Evolutionary conservation across 495 filamentous ascomycete genomes (phyloP).

Genomic region (Xylaria sp.): DNA sequence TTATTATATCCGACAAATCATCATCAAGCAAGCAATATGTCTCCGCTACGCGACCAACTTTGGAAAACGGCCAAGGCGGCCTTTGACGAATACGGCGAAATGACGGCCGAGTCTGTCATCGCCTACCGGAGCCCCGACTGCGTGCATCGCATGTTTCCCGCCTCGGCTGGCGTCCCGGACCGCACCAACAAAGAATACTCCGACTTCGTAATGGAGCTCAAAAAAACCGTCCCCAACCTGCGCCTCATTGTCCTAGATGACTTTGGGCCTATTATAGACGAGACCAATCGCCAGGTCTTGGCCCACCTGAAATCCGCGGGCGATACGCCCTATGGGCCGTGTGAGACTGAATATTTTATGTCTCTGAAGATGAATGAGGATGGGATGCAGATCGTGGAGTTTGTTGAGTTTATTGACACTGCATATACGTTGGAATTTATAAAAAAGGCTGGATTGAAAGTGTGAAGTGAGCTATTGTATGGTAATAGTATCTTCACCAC

Average conservation of each 20-base stretch:
- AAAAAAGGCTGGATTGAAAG: constrained; percentile 7
- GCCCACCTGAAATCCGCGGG: constrained; percentile 38
- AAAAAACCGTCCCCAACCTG: constrained; percentile 27
- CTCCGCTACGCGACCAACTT: constrained; percentile 34
- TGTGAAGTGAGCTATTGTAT: neutral
- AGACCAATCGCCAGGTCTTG: constrained; percentile 33
- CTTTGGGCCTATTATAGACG: constrained; percentile 33
- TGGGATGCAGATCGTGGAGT: constrained; percentile 34
- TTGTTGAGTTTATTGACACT: constrained; percentile 46
- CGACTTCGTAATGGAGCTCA: constrained; percentile 24
- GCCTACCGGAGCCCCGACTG: constrained; percentile 32
- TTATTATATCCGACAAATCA: neutral
- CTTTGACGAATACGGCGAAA: constrained; percentile 35
- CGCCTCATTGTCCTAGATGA: constrained; percentile 28
- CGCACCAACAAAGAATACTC: constrained; percentile 35
- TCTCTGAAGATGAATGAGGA: constrained; percentile 41
- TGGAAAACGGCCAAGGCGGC: constrained; percentile 31
- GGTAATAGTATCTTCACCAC: too few species aligned
- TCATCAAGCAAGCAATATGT: neutral
- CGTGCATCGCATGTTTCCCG: constrained; percentile 27
- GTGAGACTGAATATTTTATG: constrained; percentile 45
- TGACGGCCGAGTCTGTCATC: constrained; percentile 32
- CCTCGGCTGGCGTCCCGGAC: constrained; percentile 26
- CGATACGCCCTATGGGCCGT: constrained; percentile 37
- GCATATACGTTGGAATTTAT: constrained; percentile 30